phyloP scores from a whole-genome alignment of 805 yeast genomes.

The Kodamaea hsintzibuensis region DNA sequence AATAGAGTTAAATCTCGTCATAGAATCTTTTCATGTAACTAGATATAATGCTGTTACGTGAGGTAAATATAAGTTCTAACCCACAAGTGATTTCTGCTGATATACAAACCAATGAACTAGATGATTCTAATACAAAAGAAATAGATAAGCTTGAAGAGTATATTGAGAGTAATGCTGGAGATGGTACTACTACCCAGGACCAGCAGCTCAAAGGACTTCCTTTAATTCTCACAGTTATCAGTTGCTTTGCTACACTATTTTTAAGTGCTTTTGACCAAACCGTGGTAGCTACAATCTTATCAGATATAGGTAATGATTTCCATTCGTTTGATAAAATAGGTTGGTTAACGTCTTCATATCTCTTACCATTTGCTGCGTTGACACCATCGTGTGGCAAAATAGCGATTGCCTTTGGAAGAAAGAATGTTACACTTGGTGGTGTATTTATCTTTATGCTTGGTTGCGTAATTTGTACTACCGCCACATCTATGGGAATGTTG shows the following conservation, averaged over 20 bases:
- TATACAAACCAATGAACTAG: neutral
- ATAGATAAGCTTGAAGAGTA: neutral
- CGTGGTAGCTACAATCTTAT: slow-evolving; percentile 52
- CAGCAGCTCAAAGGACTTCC: slow-evolving; percentile 33
- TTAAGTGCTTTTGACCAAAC: slow-evolving; percentile 58
- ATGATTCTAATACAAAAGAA: too few species aligned
- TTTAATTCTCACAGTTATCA: slow-evolving; percentile 25
- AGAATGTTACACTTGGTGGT: slow-evolving; percentile 47
- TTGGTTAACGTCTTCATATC: slow-evolving; percentile 58
- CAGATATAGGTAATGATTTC: slow-evolving; percentile 52
- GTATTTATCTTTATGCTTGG: slow-evolving; percentile 61
- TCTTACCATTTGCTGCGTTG: slow-evolving; percentile 53
- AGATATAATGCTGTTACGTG: neutral
- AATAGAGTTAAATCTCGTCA: neutral
- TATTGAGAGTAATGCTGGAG: slow-evolving; percentile 38
- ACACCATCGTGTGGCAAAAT: slow-evolving; percentile 58
- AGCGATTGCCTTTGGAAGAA: slow-evolving; percentile 59
- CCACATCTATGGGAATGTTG: slow-evolving; percentile 56
- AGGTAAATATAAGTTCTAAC: neutral
- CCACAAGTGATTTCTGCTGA: neutral
- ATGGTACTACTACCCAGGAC: slow-evolving; percentile 38
- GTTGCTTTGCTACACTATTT: slow-evolving; percentile 33
- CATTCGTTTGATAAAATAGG: slow-evolving; percentile 51
- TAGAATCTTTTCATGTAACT: neutral
- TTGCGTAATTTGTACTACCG: slow-evolving; percentile 56